A percentile compares a stretch with the other conserved stretches of the same genome.
These are phyloP conservation scores for Solanum ahanhuiri DNA, from an alignment of 257 asterid species.

Conservation along the genomic window DNA sequence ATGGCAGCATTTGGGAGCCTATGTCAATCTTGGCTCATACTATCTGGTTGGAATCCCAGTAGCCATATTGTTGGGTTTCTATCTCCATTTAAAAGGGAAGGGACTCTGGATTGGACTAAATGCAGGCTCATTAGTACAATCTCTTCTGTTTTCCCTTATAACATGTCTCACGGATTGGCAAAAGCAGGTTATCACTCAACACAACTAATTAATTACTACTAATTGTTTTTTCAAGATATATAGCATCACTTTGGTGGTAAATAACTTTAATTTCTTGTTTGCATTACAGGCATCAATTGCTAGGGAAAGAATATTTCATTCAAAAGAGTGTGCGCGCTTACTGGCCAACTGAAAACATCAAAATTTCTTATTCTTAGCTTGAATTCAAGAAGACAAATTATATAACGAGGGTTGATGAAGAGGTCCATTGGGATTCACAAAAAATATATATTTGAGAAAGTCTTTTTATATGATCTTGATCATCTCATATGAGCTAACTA, in stretches of 20 bases:
- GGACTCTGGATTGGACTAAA: conserved; percentile 59
- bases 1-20: conserved; percentile 63
- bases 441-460: neutral
- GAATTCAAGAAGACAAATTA: neutral
- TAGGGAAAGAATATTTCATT: conserved; percentile 14
- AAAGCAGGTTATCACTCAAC: conserved; percentile 29
- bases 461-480: neutral
- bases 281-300: conserved; percentile 23
- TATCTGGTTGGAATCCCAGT: conserved; percentile 45
- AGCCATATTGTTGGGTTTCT: conserved; percentile 34
- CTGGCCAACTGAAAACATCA: neutral
- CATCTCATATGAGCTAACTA: neutral
- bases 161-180: conserved; percentile 43
- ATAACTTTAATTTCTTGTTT: neutral
- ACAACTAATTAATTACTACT: neutral
- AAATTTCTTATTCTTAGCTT: neutral
- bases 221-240: neutral
- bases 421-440: neutral
- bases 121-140: conserved; percentile 36
- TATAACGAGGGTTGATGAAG: neutral
- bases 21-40: conserved; percentile 45
- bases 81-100: conserved; percentile 24
- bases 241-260: neutral
- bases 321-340: neutral
- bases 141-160: conserved; percentile 19